Evolutionary conservation across 2,329 filamentous ascomycete species (phyloP).

Genomic region (Hypoxylon sp.): DNA sequence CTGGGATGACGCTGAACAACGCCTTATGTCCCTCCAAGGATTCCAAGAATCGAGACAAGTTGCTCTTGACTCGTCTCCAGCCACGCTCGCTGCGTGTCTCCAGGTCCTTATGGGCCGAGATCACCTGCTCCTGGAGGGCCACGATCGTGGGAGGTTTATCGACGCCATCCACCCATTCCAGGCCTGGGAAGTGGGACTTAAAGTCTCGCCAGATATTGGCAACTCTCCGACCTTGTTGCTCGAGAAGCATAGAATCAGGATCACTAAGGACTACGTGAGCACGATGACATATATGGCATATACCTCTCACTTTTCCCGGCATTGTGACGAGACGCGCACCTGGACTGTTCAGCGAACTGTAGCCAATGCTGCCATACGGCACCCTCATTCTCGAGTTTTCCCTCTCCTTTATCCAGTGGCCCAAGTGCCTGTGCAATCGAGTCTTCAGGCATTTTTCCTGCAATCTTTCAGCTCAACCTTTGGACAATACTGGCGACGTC

Average conservation of each 20-base stretch:
- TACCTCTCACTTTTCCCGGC: no score
- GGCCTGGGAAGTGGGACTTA: neutral
- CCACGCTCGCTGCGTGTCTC: constrained; percentile 6
- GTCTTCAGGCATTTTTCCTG: neutral
- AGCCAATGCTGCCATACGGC: constrained; percentile 7
- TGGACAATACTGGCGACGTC: constrained; percentile 1
- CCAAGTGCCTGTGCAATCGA: constrained; percentile 9
- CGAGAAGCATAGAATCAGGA: neutral
- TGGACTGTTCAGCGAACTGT: constrained; percentile 1
- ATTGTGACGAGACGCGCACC: neutral
- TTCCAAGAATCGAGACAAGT: constrained; percentile 6
- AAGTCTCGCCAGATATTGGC: constrained; percentile 9
- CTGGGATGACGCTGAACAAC: constrained; percentile 19
- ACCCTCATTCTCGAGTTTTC: neutral
- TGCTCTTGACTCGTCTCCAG: constrained; percentile 10
- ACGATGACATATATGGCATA: neutral
- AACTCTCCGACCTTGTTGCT: constrained; percentile 6
- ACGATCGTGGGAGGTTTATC: constrained; percentile 5
- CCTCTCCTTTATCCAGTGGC: neutral
- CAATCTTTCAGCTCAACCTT: constrained; percentile 4
- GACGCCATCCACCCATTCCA: constrained; percentile 2
- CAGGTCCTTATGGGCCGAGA: constrained; percentile 5
- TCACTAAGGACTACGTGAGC: constrained; percentile 1
- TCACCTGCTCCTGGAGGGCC: neutral
- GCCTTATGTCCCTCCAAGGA: constrained; percentile 15